A percentile compares a stretch with the other conserved stretches of the same genome.
Conservation (phyloP, 2,329 filamentous ascomycete species). For the Falciphora oryzae region DNA sequence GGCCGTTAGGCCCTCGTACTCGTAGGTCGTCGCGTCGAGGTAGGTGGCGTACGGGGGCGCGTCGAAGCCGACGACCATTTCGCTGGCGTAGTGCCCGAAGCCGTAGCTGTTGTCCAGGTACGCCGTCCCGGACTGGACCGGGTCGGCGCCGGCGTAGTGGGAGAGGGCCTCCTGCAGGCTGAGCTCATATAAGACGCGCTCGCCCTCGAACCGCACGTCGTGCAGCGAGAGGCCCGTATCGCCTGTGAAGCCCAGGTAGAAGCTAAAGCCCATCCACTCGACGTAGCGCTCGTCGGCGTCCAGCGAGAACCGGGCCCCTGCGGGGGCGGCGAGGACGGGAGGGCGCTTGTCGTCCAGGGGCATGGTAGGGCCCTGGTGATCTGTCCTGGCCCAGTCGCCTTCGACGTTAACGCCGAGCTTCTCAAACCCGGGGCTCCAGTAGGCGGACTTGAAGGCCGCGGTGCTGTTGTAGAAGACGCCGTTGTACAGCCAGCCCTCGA, state of each 20-base stretch:
- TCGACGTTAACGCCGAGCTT: constrained; percentile 42
- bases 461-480: constrained; percentile 45
- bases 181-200: constrained; percentile 50
- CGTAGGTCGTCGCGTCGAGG: constrained; percentile 40
- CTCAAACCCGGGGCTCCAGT: constrained; percentile 35
- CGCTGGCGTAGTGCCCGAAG: constrained; percentile 39
- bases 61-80: constrained; percentile 43
- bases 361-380: constrained; percentile 31
- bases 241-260: constrained; percentile 43
- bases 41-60: constrained; percentile 46
- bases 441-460: constrained; percentile 39
- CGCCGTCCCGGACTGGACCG: constrained; percentile 35
- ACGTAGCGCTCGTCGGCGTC: constrained; percentile 38
- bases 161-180: constrained; percentile 49
- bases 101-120: constrained; percentile 44
- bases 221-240: constrained; percentile 44
- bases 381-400: constrained; percentile 39
- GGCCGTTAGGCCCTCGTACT: constrained; percentile 34
- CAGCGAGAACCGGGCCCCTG: constrained; percentile 34
- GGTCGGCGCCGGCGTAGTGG: constrained; percentile 45
- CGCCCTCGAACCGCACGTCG: constrained; percentile 47
- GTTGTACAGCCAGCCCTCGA: constrained; percentile 49
- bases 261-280: constrained; percentile 45
- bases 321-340: constrained; percentile 31
- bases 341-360: constrained; percentile 31